These are phyloP conservation scores for Crithidia bombi DNA, from an alignment of 208 protist species.

Conservation along the genomic window DNA sequence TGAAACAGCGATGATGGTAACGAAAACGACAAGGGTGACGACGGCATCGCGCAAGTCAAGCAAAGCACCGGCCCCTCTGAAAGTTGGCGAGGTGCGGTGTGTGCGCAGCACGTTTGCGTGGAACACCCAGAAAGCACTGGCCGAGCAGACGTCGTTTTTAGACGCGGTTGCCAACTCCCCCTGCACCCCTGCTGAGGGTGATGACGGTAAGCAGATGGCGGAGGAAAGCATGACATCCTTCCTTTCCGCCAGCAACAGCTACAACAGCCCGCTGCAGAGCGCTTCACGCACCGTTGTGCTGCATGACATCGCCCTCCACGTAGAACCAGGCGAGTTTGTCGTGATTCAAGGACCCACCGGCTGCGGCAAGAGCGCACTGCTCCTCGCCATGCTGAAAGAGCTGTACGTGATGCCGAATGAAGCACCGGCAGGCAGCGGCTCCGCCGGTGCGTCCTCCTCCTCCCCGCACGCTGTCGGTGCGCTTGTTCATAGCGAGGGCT, in stretches of 20 bases:
- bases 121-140: conserved; percentile 19
- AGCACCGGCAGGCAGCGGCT: background rate
- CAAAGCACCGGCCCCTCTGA: conserved; percentile 10
- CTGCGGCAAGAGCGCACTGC: conserved; percentile 81
- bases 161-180: background rate
- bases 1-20: no score
- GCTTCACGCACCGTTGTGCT: conserved; percentile 46
- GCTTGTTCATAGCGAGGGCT: conserved; percentile 26
- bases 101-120: conserved; percentile 33
- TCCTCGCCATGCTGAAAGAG: conserved; percentile 83
- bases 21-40: no score
- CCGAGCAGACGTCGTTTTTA: conserved; percentile 15
- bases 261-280: conserved; percentile 16
- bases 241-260: background rate
- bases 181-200: background rate
- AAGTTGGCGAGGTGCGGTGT: conserved; percentile 31
- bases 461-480: background rate
- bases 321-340: conserved; percentile 73
- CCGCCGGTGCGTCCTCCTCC: conserved; percentile 1
- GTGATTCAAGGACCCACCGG: conserved; percentile 84
- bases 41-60: background rate
- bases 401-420: conserved; percentile 42
- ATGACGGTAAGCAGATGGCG: background rate
- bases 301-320: conserved; percentile 51
- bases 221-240: background rate